These are phyloP conservation scores for Amniculicola lignicola DNA, from an alignment of 495 filamentous ascomycete genomes.

Conservation along the genomic window DNA sequence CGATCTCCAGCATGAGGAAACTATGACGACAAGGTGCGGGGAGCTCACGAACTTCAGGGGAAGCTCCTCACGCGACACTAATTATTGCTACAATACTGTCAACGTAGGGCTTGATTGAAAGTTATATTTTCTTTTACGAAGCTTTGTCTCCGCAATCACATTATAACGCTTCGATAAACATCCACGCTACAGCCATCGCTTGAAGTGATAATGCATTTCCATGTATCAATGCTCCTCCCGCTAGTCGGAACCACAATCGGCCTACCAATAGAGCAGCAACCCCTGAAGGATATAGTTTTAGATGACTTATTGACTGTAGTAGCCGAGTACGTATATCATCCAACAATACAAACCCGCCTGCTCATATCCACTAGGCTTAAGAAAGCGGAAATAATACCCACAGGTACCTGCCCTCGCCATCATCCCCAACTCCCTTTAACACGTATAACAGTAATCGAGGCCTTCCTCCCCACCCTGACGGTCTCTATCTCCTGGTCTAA, in stretches of 20 bases:
- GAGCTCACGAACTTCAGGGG: too few relatives aligned
- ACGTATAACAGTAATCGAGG: conserved; percentile 55
- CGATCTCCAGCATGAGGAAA: too few relatives aligned
- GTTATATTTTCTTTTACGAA: too few relatives aligned
- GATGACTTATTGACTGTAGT: conserved; percentile 19
- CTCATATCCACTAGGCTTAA: conserved; percentile 46
- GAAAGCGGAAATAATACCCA: conserved; percentile 60
- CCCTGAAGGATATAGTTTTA: background rate
- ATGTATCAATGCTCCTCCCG: too few relatives aligned
- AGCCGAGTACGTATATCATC: conserved; percentile 25
- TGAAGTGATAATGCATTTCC: too few relatives aligned
- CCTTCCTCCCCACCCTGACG: conserved; percentile 56
- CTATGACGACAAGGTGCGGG: too few relatives aligned
- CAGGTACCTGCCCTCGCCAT: conserved; percentile 42
- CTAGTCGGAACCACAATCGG: background rate
- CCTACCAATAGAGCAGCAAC: background rate
- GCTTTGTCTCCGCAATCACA: too few relatives aligned
- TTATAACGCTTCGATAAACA: too few relatives aligned
- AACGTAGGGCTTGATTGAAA: too few relatives aligned
- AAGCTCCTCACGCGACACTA: too few relatives aligned
- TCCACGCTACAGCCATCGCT: too few relatives aligned
- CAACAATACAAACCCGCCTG: background rate
- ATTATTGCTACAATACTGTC: too few relatives aligned
- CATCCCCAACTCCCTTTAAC: conserved; percentile 15
- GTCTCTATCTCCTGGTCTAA: conserved; percentile 52